These are phyloP conservation scores for Lactifluus rugatus DNA, from an alignment of 768 basidiomycete genomes.

Conservation along the genomic window DNA sequence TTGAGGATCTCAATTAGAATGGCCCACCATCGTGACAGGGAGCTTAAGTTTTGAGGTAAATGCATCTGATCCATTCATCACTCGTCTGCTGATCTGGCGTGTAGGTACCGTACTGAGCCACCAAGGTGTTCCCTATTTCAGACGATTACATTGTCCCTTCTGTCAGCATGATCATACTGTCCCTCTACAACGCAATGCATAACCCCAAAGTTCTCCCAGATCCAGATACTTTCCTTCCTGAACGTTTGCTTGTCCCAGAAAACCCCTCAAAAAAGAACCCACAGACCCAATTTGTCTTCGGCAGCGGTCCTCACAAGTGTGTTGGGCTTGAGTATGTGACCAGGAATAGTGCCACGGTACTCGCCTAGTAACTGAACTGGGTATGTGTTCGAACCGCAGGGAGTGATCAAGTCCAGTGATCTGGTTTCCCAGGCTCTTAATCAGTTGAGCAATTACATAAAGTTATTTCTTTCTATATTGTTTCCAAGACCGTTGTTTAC, in stretches of 20 bases:
- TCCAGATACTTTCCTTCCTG: conserved; percentile 74
- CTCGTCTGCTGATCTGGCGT: conserved; percentile 7
- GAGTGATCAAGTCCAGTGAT: conserved; percentile 71
- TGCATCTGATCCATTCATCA: conserved; percentile 13
- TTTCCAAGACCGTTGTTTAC: conserved; percentile 80
- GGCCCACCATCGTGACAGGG: conserved; percentile 97
- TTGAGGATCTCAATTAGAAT: conserved; percentile 89
- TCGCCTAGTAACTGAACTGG: conserved; percentile 76
- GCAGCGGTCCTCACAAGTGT: conserved; percentile 86
- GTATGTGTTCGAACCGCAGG: conserved; percentile 75
- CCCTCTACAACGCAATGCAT: conserved; percentile 87
- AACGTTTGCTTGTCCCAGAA: conserved; percentile 87
- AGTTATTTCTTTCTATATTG: conserved; percentile 96
- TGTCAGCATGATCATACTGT: conserved; percentile 90
- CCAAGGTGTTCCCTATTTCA: conserved; percentile 85
- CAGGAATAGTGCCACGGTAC: conserved; percentile 79
- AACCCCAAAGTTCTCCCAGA: conserved; percentile 82
- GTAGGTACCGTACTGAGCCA: conserved; percentile 88
- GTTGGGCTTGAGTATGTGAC: conserved; percentile 89
- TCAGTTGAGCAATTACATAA: conserved; percentile 28
- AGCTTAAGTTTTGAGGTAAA: no score
- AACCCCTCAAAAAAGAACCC: conserved; percentile 73
- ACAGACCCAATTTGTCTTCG: conserved; percentile 93
- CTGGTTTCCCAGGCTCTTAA: background rate
- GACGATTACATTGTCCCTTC: conserved; percentile 87